phyloP scores from a whole-genome alignment of 2,329 filamentous ascomycete species.

The Myrmaecium sp. region DNA sequence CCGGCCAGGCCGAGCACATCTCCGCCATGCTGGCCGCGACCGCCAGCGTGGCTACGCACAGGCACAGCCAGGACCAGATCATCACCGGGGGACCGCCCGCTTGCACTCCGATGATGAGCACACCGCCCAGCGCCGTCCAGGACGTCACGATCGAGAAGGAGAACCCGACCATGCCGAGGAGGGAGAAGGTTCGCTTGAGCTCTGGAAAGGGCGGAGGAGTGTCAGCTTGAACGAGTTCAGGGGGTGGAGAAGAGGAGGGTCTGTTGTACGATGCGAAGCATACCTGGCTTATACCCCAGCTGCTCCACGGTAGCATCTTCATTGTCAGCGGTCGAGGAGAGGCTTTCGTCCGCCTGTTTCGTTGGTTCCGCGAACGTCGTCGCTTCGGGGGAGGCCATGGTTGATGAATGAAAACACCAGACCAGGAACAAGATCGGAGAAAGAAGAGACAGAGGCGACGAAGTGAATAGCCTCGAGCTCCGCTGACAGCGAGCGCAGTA shows the following conservation, averaged over 20 bases:
- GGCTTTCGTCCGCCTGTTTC: no score
- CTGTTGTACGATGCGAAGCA: background rate
- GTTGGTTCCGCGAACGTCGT: no score
- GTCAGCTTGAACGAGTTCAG: background rate
- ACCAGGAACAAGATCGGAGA: no score
- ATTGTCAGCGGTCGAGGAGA: no score
- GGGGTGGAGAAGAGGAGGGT: background rate
- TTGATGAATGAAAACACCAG: no score
- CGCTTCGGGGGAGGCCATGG: no score
- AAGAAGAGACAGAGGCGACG: no score
- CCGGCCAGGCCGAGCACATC: conserved; percentile 38
- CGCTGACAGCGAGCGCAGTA: no score
- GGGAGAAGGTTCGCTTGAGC: conserved; percentile 37
- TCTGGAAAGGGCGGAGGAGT: no score
- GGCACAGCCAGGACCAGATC: conserved; percentile 39
- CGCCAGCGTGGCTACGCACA: conserved; percentile 32
- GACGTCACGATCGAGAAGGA: conserved; percentile 41
- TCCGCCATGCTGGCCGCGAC: conserved; percentile 44
- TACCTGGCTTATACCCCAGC: conserved; percentile 24
- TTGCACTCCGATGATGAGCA: conserved; percentile 38
- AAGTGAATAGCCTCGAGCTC: no score
- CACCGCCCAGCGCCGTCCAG: conserved; percentile 40
- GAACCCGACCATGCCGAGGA: conserved; percentile 42
- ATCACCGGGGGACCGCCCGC: conserved; percentile 41
- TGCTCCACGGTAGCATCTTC: conserved; percentile 24